Base-by-base conservation (phyloP, 345 rosid genomes). In the Kandelia obovata region DNA sequence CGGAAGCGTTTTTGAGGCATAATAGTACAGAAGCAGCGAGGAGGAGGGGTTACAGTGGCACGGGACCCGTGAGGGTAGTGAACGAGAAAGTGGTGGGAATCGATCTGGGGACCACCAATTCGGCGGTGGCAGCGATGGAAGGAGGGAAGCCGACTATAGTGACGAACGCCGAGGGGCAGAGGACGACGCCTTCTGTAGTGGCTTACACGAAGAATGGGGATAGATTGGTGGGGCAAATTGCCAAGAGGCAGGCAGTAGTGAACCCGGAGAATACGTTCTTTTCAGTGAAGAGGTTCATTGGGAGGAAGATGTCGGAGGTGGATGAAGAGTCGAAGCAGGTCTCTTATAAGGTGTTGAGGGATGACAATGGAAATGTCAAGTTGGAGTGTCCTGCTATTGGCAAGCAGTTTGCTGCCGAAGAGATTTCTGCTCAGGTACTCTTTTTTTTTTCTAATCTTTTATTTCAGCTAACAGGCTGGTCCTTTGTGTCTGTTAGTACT, bases 61-160 rank as follows among this genome's bases (percentile, higher is more conserved):
- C 9, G 1, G 96, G 95, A n/a, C 91, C 89, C 0, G 71, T 91
- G 20, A 76, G 90, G 26, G 92, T 89, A n/a, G 87, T 80, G 60
- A 81, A 77, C 61, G 99, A 95, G 85, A 95, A 95, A 59, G 94
- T 92, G 15, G 96, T 95, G 31, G 99, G 97, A 25, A 92, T 96
- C 64, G 99, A 96, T 77, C 65, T 90, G 67, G 99, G 98, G 31
- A 92, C 98, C 7, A 96, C 98, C 7, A 96, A 92, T 69, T 96
- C 99, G 25, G 97, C 98, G 0, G 98, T 89, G 26, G 99, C 98
- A 27, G 99, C 96, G 1, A 95, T 90, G 96, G 99, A 95, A 77
- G 99, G 99, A 67, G 99, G 99, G 30, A 92, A 96, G 73, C 98
- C 96, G 5, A 95, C 97, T 28, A 95, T 95, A 58, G 96, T 95